Base-by-base conservation (phyloP, 306 rosid genomes). In the Acacia crassicarpa region DNA sequence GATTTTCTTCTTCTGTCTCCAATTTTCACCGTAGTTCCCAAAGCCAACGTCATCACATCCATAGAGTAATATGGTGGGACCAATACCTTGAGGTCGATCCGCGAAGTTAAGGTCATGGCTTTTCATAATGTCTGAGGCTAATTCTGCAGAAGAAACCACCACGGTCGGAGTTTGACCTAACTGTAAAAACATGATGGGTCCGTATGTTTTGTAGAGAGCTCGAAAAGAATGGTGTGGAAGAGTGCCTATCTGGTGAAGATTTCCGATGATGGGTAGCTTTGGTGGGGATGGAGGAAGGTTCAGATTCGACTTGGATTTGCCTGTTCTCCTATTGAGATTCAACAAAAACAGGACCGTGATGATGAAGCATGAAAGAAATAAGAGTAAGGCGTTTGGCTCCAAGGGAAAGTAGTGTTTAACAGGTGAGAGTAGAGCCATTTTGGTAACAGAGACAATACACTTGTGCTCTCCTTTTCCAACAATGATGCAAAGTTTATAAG, bases 121-220 rank as follows among this genome's bases (percentile, higher is more conserved):
- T 15, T 78, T 67, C 72, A 81, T 22, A 5, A 86, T 40, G 35
- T 83, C 76, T 51, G 40, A 40, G 9, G 82, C 89, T 22, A 83
- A 61, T 0, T 77, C 62, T 33, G 56, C 65, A 2, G 87, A 86
- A 54, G 85, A 83, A 59, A 86, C 89, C 35, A 86, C 76, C 58
- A 83, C 54, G 6, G 77, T 16, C 2, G 80, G 83, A 35, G 67
- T 38, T 15, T 80, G 82, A 8, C 83, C 85, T 3, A 30, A 30
- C 40, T 62, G 40, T 27, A 27, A 27, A 12, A 25, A 62, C 9
- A 15, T 27, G 5, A 63, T 1, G 30, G 41, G 69, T 0, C 69
- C 69, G 8, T 30, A 27, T 30, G 30, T 63, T 13, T 27, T 16
- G 0, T 43, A 63, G 41, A 63, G 43, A 4, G 40, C 0, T 30